Conservation (phyloP, 805 yeast species). For the Debaryomyces hansenii region DNA sequence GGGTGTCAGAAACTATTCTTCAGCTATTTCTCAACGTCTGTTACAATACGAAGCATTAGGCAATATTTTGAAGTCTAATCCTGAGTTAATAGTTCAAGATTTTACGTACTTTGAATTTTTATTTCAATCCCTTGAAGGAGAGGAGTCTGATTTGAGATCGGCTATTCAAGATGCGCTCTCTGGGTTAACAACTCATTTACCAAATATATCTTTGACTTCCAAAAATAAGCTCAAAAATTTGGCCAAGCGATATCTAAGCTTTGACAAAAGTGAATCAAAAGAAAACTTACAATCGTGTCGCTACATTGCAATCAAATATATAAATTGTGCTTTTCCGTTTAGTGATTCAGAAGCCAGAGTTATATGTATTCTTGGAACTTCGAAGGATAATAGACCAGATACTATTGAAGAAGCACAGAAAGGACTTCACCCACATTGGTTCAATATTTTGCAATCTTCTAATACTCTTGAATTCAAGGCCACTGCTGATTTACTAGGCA, state of each 20-base stretch:
- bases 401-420: slow-evolving; percentile 74
- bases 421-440: slow-evolving; percentile 87
- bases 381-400: slow-evolving; percentile 60
- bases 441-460: slow-evolving; percentile 49
- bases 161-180: slow-evolving; percentile 74
- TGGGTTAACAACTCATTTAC: slow-evolving; percentile 51
- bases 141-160: slow-evolving; percentile 58
- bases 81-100: slow-evolving; percentile 42
- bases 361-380: slow-evolving; percentile 65
- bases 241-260: slow-evolving; percentile 33
- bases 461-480: slow-evolving; percentile 43
- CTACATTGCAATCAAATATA: slow-evolving; percentile 63
- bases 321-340: slow-evolving; percentile 66
- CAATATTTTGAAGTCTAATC: slow-evolving; percentile 51
- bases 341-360: slow-evolving; percentile 65
- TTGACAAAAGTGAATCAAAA: slow-evolving; percentile 3
- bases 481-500: slow-evolving; percentile 45
- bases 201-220: slow-evolving; percentile 34
- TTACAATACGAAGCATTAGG: slow-evolving; percentile 81
- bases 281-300: slow-evolving; percentile 50
- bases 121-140: slow-evolving; percentile 68
- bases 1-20: slow-evolving; percentile 36
- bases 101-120: slow-evolving; percentile 61
- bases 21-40: slow-evolving; percentile 48
- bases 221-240: slow-evolving; percentile 41